Evolutionary conservation across 345 rosid species (phyloP), one percentile per base, ranked within the genome.

Genomic region (Eucalyptus marginata): DNA sequence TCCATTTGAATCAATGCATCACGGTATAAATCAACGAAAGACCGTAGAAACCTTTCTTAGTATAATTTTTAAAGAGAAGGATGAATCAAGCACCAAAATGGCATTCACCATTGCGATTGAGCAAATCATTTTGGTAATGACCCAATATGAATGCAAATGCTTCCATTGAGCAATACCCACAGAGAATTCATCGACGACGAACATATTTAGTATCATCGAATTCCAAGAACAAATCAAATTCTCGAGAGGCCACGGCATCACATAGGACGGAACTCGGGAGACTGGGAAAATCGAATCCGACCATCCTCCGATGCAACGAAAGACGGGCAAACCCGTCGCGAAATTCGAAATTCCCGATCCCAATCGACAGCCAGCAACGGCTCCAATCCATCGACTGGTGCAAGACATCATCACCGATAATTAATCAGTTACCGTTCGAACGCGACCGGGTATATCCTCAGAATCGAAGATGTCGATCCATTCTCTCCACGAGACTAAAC

Each of bases 271-370:
- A 36, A 17, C 10, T 5, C 46, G 1, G 13, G 10, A 20, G 8
- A 36, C 9, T 7, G 25, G 83, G 24, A 27, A 36, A 71, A 40
- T 10, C 3, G 46, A 71, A 71, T 5, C 44, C 7, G 2, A 2
- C 44, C 2, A 2, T 71, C 25, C 10, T 84, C 31, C 29, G 10
- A 22, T 1, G 7, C 12, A 31, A 16, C 4, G 7, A 13, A 46
- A 25, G 51, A 3, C 8, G 0, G 12, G 27, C 17, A 0, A 15
- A 43, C 7, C 24, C 1, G 49, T 10, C 0, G 4, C 29, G 1
- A 27, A 18, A 52, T 52, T 52, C 58, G 25, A 52, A 52, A 52
- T 52, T 8, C 58, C 25, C 24, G 0, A 3, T 20, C 58, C 58
- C 58, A 52, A 52, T 18, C 0, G 4, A 52, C 56, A 52, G 24